Evolutionary conservation across 169 alveolate genomes (phyloP).

Genomic region (Eimeria falciformis): DNA sequence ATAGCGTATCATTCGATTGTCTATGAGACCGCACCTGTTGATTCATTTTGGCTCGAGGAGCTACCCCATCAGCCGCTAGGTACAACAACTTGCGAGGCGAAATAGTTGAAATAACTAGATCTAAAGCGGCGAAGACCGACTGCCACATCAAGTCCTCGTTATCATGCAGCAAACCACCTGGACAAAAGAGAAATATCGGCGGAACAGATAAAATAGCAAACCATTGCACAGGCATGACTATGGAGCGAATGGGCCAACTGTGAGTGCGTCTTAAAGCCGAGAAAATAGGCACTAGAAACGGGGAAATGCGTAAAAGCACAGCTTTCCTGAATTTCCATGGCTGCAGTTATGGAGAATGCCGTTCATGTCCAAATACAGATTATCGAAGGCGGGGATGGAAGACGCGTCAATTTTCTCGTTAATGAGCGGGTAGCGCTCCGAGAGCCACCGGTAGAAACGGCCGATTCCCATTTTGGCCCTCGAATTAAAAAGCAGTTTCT

Average conservation of each 20-base stretch:
- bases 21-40: conserved; percentile 87
- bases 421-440: conserved; percentile 95
- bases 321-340: conserved; percentile 76
- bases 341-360: conserved; percentile 96
- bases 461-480: conserved; percentile 93
- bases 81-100: conserved; percentile 95
- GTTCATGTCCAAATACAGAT: conserved; percentile 98
- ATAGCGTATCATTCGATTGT: background rate
- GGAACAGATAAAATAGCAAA: too few species aligned
- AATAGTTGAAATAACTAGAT: conserved; percentile 91
- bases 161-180: conserved; percentile 63
- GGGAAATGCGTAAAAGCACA: background rate
- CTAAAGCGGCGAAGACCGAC: conserved; percentile 64
- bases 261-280: background rate
- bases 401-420: conserved; percentile 84
- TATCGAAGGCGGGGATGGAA: conserved; percentile 94
- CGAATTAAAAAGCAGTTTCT: background rate
- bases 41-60: conserved; percentile 99
- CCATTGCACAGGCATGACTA: too few species aligned
- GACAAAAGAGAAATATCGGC: background rate
- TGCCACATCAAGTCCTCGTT: conserved; percentile 74
- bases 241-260: too few species aligned
- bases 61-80: conserved; percentile 97
- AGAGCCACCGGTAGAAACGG: conserved; percentile 91
- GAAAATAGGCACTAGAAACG: too few species aligned